Evolutionary conservation across 495 filamentous ascomycete species (phyloP).

Genomic region (Cladorrhinum samala): DNA sequence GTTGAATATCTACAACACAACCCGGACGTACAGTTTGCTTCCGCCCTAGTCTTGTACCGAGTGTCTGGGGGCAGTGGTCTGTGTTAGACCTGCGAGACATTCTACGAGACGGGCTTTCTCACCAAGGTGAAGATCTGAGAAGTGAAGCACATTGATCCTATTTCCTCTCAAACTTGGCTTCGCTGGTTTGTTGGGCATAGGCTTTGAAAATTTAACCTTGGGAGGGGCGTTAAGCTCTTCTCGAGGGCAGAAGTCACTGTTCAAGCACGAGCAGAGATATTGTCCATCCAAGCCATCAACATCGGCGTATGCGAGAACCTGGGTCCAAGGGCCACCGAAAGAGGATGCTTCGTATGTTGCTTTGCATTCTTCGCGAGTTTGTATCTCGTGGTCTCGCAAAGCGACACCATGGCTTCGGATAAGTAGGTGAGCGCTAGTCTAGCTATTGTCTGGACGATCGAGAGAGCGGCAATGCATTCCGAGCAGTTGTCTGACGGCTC

Average conservation of each 20-base stretch:
- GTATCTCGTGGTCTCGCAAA: constrained; percentile 44
- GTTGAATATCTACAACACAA: constrained; percentile 48
- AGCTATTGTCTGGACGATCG: constrained; percentile 45
- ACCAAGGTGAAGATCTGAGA: constrained; percentile 54
- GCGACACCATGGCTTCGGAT: constrained; percentile 43
- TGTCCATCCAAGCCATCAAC: constrained; percentile 50
- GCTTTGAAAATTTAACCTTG: constrained; percentile 50
- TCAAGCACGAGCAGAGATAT: constrained; percentile 52
- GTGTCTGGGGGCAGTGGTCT: too few relatives aligned
- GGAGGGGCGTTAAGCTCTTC: constrained; percentile 40
- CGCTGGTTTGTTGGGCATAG: constrained; percentile 41
- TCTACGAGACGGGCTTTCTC: neutral
- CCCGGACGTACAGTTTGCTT: constrained; percentile 49
- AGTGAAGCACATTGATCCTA: constrained; percentile 52
- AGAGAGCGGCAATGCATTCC: constrained; percentile 47
- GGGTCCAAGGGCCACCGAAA: constrained; percentile 53
- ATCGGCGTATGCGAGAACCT: constrained; percentile 50
- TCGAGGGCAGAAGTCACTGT: constrained; percentile 40
- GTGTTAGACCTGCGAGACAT: neutral
- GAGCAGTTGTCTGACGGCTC: constrained; percentile 39
- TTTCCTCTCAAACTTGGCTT: constrained; percentile 44
- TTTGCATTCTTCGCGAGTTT: constrained; percentile 39
- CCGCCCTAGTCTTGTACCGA: constrained; percentile 47
- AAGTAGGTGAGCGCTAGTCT: constrained; percentile 42
- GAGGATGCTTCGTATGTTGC: constrained; percentile 38